These are phyloP conservation scores for Thalia dealbata DNA, from an alignment of 176 grass and related monocot species.

Conservation along the genomic window DNA sequence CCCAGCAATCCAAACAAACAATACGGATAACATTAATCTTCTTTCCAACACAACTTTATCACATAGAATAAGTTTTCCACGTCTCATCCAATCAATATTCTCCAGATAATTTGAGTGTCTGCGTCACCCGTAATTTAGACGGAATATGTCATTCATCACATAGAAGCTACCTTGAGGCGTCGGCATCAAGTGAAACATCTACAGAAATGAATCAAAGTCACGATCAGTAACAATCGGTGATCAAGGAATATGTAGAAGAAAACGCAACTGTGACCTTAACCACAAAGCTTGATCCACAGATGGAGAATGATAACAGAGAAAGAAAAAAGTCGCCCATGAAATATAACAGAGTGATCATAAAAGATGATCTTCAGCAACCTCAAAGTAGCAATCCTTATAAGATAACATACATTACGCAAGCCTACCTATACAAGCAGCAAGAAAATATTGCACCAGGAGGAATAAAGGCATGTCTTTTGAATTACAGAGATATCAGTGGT, in stretches of 20 bases:
- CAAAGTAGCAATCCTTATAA: too few relatives aligned
- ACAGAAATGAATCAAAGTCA: neutral
- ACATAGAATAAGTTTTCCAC: neutral
- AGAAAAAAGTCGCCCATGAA: neutral
- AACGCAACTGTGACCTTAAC: neutral
- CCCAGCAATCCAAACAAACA: neutral
- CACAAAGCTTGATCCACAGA: neutral
- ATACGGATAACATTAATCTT: neutral
- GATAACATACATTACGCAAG: too few relatives aligned
- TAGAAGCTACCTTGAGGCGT: slow-evolving; percentile 11
- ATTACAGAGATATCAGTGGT: too few relatives aligned
- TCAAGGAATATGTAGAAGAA: neutral
- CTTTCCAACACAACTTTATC: neutral
- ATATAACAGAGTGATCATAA: too few relatives aligned
- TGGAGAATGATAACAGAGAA: neutral
- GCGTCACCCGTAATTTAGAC: slow-evolving; percentile 2
- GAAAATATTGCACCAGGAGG: too few relatives aligned
- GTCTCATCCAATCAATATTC: neutral
- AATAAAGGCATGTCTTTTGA: too few relatives aligned
- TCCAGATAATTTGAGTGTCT: neutral
- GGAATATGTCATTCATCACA: slow-evolving; percentile 12
- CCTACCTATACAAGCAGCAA: too few relatives aligned
- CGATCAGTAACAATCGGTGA: neutral
- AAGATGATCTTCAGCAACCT: too few relatives aligned
- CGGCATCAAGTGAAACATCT: slow-evolving; percentile 13